Conservation (phyloP, 148 eudicot genomes). For the Vaccinium vitisidaea region DNA sequence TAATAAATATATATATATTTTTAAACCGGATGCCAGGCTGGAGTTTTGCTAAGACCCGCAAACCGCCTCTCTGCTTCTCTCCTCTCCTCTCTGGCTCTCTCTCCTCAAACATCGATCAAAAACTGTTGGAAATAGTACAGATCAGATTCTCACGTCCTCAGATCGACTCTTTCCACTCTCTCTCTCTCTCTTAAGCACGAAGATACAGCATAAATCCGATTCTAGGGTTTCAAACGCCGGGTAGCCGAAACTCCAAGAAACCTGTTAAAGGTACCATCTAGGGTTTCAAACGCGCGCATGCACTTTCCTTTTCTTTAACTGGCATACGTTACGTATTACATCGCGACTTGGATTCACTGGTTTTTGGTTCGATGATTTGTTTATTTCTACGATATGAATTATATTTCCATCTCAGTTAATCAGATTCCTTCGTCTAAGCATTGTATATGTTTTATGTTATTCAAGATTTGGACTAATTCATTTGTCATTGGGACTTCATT, state of each 20-base stretch:
- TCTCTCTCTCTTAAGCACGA: background rate
- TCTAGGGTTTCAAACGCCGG: background rate
- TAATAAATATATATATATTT: too few species aligned
- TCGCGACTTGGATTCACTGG: background rate
- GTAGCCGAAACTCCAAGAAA: background rate
- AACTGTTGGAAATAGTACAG: background rate
- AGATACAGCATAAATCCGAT: background rate
- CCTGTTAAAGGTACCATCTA: background rate
- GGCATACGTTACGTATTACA: background rate
- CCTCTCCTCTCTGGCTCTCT: too few species aligned
- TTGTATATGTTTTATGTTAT: background rate
- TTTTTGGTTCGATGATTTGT: too few species aligned
- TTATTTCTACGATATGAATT: background rate
- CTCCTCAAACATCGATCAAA: too few species aligned
- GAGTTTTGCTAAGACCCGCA: too few species aligned
- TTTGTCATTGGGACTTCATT: background rate
- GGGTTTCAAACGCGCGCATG: background rate
- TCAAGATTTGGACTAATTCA: background rate
- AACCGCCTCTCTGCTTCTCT: too few species aligned
- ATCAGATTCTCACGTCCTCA: constrained; percentile 3
- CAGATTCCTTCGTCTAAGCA: background rate
- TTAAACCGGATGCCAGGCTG: too few species aligned
- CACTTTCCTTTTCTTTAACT: background rate
- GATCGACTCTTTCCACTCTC: constrained; percentile 4
- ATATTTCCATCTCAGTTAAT: background rate